These are phyloP conservation scores for Stentor coeruleus DNA, from an alignment of 73 alveolate species.

Conservation along the genomic window DNA sequence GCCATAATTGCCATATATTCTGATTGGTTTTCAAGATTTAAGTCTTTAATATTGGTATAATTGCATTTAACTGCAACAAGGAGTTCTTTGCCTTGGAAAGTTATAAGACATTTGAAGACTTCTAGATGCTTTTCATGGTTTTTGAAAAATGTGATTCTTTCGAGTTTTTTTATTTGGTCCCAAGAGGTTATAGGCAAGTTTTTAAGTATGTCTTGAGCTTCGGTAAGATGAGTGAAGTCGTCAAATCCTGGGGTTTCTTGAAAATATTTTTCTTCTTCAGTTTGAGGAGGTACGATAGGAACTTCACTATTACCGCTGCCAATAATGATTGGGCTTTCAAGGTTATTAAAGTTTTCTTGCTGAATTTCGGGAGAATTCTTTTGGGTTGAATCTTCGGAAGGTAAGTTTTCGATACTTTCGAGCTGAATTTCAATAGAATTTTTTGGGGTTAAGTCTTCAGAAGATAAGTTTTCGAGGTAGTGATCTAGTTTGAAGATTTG, in stretches of 20 bases:
- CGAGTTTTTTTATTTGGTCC: background rate
- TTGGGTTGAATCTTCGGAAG: too few species aligned
- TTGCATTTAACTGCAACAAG: background rate
- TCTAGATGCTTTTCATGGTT: background rate
- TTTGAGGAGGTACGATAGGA: background rate
- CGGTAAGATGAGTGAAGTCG: too few species aligned
- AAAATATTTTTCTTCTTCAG: background rate
- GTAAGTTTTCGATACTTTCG: too few species aligned
- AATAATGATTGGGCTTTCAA: background rate
- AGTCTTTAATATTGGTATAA: background rate
- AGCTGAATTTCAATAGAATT: too few species aligned
- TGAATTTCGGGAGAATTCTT: background rate
- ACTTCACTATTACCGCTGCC: background rate
- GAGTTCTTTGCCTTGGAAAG: background rate
- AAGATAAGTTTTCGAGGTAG: background rate
- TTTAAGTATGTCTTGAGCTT: background rate
- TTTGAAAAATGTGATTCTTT: background rate
- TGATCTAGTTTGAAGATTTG: background rate
- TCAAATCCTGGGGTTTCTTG: too few species aligned
- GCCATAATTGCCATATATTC: background rate
- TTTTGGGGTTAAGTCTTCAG: too few species aligned
- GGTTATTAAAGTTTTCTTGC: background rate
- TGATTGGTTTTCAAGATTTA: background rate
- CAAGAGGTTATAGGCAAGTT: background rate
- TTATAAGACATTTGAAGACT: background rate